Evolutionary conservation across 2,329 filamentous ascomycete genomes (phyloP).

Genomic region (Fusarium sp.): DNA sequence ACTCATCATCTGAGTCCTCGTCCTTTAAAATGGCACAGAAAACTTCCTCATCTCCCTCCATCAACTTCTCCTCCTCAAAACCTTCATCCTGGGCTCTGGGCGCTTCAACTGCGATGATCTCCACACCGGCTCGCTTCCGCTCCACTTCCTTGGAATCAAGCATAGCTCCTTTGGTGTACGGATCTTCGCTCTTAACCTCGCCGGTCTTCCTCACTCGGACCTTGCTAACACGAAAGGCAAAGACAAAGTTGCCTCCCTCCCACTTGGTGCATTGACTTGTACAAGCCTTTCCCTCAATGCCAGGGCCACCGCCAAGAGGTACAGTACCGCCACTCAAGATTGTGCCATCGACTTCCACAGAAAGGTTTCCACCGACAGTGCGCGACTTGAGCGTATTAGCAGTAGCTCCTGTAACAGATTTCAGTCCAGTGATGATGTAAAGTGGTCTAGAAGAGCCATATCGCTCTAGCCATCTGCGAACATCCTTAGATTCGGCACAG

Average conservation of each 20-base stretch:
- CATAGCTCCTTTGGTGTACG: not conserved
- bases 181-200: not conserved
- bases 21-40: not conserved
- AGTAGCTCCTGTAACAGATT: constrained; percentile 3
- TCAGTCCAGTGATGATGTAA: constrained; percentile 23
- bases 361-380: not conserved
- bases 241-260: constrained; percentile 19
- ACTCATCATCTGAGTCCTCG: not conserved
- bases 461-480: not conserved
- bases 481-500: not conserved
- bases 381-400: not conserved
- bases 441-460: constrained; percentile 9
- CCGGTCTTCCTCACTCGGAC: not conserved
- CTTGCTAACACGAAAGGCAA: constrained; percentile 19
- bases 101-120: not conserved
- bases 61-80: not conserved
- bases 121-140: not conserved
- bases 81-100: not conserved
- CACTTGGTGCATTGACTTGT: not conserved
- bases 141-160: not conserved
- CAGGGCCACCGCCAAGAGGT: not conserved
- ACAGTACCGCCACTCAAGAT: not conserved
- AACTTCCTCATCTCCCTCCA: not conserved
- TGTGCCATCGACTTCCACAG: not conserved
- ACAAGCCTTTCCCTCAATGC: not conserved